Conservation (phyloP, 2,329 filamentous ascomycete genomes). For the Cladophialophora psammophila region DNA sequence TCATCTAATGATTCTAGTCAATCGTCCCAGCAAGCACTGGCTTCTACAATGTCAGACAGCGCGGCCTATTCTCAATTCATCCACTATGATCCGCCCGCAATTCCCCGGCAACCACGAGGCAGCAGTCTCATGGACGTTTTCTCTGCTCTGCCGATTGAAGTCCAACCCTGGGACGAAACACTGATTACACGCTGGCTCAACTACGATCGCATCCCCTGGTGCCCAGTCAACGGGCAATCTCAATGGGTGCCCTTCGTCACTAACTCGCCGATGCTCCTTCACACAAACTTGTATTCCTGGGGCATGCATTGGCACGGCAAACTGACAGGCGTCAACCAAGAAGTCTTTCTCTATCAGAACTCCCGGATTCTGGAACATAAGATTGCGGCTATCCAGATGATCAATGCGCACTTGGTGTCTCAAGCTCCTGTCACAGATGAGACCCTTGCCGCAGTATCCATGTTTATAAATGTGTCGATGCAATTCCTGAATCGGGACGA, state of each 20-base stretch:
- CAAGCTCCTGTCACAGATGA: conserved; percentile 11
- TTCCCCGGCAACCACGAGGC: conserved; percentile 12
- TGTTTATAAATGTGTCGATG: conserved; percentile 19
- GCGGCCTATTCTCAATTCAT: neutral
- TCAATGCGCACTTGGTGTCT: conserved; percentile 12
- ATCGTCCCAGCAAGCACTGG: neutral
- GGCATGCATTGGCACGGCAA: conserved; percentile 28
- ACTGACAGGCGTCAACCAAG: conserved; percentile 16
- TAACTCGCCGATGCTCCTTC: conserved; percentile 17
- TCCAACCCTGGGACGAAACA: conserved; percentile 22
- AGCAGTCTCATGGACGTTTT: conserved; percentile 20
- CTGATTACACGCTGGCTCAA: conserved; percentile 25
- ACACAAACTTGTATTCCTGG: conserved; percentile 28
- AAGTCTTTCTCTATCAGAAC: conserved; percentile 18
- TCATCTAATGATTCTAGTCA: conserved; percentile 2
- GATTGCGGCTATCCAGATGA: conserved; percentile 20
- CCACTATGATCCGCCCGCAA: neutral
- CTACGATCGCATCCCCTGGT: conserved; percentile 28
- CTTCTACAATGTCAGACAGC: neutral
- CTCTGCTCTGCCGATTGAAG: conserved; percentile 10
- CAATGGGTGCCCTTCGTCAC: conserved; percentile 23
- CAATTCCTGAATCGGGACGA: conserved; percentile 21
- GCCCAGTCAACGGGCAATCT: conserved; percentile 24
- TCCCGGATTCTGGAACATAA: conserved; percentile 26
- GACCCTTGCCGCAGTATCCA: conserved; percentile 17